phyloP scores from a whole-genome alignment of 2,329 filamentous ascomycete genomes.

The Dactylellina parvicollis region DNA sequence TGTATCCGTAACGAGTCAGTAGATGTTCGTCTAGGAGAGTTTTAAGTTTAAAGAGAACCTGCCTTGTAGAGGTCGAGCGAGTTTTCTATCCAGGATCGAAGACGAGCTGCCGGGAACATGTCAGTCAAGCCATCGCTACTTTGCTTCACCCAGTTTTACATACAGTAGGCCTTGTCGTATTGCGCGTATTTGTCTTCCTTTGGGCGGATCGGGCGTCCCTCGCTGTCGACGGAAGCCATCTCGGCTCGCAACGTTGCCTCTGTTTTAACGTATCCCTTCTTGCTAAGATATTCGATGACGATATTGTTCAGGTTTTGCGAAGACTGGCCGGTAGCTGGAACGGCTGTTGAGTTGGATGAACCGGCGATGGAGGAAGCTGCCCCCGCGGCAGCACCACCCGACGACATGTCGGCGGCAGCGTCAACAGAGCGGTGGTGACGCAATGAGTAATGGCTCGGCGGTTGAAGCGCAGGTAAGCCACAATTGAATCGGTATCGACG shows the following conservation, averaged over 20 bases:
- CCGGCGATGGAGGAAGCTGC: conserved; percentile 18
- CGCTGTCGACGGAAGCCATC: conserved; percentile 81
- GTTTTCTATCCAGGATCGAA: conserved; percentile 87
- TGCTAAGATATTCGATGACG: conserved; percentile 92
- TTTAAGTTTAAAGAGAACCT: conserved; percentile 49
- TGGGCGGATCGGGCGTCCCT: conserved; percentile 77
- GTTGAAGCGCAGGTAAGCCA: no score
- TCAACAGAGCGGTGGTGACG: no score
- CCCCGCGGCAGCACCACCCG: conserved; percentile 27
- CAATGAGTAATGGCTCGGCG: no score
- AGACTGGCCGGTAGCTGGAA: conserved; percentile 1
- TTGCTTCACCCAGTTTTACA: conserved; percentile 50
- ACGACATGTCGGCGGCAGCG: not conserved
- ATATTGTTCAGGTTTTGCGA: conserved; percentile 57
- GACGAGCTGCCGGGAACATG: conserved; percentile 65
- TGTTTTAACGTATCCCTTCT: conserved; percentile 91
- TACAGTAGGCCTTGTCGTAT: conserved; percentile 77
- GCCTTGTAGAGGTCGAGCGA: conserved; percentile 94
- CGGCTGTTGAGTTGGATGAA: conserved; percentile 7
- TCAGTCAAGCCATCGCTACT: not conserved
- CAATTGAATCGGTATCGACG: no score
- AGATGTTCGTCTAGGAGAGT: no score
- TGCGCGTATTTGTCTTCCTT: conserved; percentile 76
- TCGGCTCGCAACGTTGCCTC: conserved; percentile 93
- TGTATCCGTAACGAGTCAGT: conserved; percentile 61